Evolutionary conservation across 2,329 filamentous ascomycete genomes (phyloP), one percentile per base, ranked within the genome.

Genomic region (Sporothrix schenckii): DNA sequence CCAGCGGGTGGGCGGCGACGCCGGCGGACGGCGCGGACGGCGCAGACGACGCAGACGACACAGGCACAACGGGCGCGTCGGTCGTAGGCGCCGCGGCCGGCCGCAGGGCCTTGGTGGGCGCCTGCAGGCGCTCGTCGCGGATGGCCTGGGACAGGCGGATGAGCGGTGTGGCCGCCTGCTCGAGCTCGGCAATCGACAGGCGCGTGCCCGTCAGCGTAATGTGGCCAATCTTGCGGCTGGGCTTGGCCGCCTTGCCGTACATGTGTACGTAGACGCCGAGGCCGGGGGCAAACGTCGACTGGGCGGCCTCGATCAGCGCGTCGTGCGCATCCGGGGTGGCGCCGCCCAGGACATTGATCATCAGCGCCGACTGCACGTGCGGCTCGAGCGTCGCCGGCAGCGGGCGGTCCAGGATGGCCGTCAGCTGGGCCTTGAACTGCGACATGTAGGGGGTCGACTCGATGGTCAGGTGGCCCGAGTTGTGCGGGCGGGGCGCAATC

Each of bases 401-500:
- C 0, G 86, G 87, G 24, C 90, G 83, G 70, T 84, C 92, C 50
- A 97, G 86, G 73, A 99, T 94, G 1, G 94, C 89, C 72, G 90
- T 88, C 11, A 98, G 87, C 78, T 99, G 94, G 1, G 93, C 91
- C 78, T 95, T 93, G 80, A 92, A 99, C 80, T 99, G 95, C 0
- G 93, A 97, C 82, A 90, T 85, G 72, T 94, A 88, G 0, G 90
- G 89, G 65, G 95, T 92, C 4, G 92, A 92, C 82, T 99, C 94
- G 74, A 98, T 98, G 2, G 92, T 97, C 81, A 94, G 94, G 80
- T 98, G 95, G 0, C 95, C 95, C 0, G 92, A 96, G 82, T 97
- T 97, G 81, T 97, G 94, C 70, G 83, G 83, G 19, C 92, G 86
- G 14, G 92, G 92, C 0, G 92, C 92, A 73, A 96, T 91, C 80